Base-by-base conservation (phyloP, 2,329 filamentous ascomycete genomes). In the Venturia aucupariae region DNA sequence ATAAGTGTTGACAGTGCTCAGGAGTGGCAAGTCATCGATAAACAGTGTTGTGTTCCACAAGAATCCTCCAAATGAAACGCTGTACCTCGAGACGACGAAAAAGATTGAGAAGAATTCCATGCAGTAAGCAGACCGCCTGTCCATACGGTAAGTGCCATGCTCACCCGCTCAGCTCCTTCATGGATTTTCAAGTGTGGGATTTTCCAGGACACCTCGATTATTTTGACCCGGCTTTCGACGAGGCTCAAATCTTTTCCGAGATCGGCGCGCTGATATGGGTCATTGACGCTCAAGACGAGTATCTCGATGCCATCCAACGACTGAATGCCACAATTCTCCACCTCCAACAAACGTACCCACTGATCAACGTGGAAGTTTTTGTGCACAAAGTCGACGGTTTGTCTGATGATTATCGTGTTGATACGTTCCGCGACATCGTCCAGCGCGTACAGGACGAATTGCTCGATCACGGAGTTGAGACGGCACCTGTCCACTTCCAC, bases 1-100 rank as follows among this genome's bases (percentile, higher is more conserved):
- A 35, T 22, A 48, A 42, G 24, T 61, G 44, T 61, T 70, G 44
- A 68, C 63, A 46, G 13, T 64, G 27, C 55, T 30, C 69, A 99
- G 94, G 79, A 97, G 92, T 73, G 94, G 94, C 66, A 99, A 99
- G 75, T 97, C 94, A 0, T 99, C 94, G 6, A 97, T 99, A 73
- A 94, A 92, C 32, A 97, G 92, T 72, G 95, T 99, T 60, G 93
- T 99, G n/a, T 97, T 99, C 72, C 92, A 97, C 77, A 99, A 99
- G 75, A 87, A 97, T 73, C 91, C 93, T 3, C 92, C 94, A 2
- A 95, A 90, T 70, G 95, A 99, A 78, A 97, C 94, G 0, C 79
- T 99, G 19, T 99, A 96, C 71, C 83, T 99, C 22, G 94, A 97
- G 75, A 96, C 94, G 0, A 99, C 94, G 4, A 92, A 92, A 11